phyloP scores from a whole-genome alignment of 805 yeast genomes.

The Hanseniaspora hatyaiensis region DNA sequence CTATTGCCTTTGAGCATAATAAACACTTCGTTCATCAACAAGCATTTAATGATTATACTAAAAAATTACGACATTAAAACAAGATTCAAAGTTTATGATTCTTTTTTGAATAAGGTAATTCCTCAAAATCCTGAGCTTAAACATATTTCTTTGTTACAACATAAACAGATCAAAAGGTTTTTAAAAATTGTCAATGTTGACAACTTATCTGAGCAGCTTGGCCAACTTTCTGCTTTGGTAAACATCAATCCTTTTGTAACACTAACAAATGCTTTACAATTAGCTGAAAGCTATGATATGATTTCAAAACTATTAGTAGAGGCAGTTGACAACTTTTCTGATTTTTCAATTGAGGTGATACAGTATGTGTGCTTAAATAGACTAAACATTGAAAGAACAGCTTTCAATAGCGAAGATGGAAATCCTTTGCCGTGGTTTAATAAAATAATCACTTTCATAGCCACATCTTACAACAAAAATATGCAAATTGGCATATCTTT shows the following conservation, averaged over 20 bases:
- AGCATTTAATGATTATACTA: slow-evolving; percentile 48
- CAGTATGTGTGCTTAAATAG: slow-evolving; percentile 62
- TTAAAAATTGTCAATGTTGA: slow-evolving; percentile 74
- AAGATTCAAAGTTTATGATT: slow-evolving; percentile 73
- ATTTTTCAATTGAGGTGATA: slow-evolving; percentile 74
- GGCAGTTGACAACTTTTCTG: slow-evolving; percentile 62
- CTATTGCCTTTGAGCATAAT: slow-evolving; percentile 52
- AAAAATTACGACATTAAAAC: slow-evolving; percentile 44
- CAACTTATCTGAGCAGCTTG: slow-evolving; percentile 60
- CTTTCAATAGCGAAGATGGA: slow-evolving; percentile 67
- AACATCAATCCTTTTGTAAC: slow-evolving; percentile 71
- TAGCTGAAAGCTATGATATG: slow-evolving; percentile 85
- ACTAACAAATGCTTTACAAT: slow-evolving; percentile 57
- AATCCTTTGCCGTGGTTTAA: slow-evolving; percentile 77
- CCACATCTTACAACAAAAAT: slow-evolving; percentile 50
- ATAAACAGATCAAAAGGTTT: slow-evolving; percentile 64
- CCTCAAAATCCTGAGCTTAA: slow-evolving; percentile 48
- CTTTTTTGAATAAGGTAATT: slow-evolving; percentile 46
- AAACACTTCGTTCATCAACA: slow-evolving; percentile 47
- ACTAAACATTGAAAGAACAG: slow-evolving; percentile 54
- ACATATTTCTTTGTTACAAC: slow-evolving; percentile 52
- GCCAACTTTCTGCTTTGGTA: slow-evolving; percentile 58
- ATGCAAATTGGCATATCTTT: slow-evolving; percentile 50
- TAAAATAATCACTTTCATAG: slow-evolving; percentile 67
- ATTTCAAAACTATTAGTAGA: slow-evolving; percentile 66